Evolutionary conservation across 2,329 filamentous ascomycete species (phyloP), one percentile per base, ranked within the genome.

Genomic region (Alternaria panax): DNA sequence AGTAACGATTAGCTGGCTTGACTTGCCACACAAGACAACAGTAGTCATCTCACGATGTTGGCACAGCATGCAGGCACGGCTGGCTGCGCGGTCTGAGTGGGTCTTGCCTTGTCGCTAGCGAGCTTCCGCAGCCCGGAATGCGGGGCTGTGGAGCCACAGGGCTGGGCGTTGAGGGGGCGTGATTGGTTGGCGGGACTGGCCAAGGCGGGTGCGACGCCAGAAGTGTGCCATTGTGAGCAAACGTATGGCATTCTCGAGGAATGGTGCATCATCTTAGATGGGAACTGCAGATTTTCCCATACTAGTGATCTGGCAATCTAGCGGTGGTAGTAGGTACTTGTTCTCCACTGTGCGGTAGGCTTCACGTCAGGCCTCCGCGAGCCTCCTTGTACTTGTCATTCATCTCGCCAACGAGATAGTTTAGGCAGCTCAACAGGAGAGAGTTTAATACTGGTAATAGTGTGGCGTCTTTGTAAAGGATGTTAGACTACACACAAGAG

Each of bases 201-300:
- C 9, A 20, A 9, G 16, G 24, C n/a, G 27, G 5, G 9, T 34
- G 43, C 8, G 30, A 51, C 57, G 40, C 20, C 40, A 56, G 20
- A 42, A 20, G 25, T 45, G 30, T 45, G 50, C 56, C 57, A 59
- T 59, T 18, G 40, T 59, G 52, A 59, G 38, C 9, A 4, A 59
- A 56, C 46, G n/a, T n/a, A 56, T 51, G 5, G 40, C 16, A 36
- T 51, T 56, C 7, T 1, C 9, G 9, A 9, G 24, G 8, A 3
- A 14, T 25, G 16, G 4, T 32, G 18, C 16, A 12, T 22, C 3
- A 45, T 43, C 11, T n/a, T 11, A 43, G 16, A 59, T 56, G 52
- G 28, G 12, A 32, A 59, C 45, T 18, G 24, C 4, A 18, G 3
- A 32, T 16, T 54, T 54, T 46, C 2, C 55, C 43, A 50, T 50